Evolutionary conservation across 2,329 filamentous ascomycete genomes (phyloP), one percentile per base, ranked within the genome.

Genomic region (Aureobasidium musti): DNA sequence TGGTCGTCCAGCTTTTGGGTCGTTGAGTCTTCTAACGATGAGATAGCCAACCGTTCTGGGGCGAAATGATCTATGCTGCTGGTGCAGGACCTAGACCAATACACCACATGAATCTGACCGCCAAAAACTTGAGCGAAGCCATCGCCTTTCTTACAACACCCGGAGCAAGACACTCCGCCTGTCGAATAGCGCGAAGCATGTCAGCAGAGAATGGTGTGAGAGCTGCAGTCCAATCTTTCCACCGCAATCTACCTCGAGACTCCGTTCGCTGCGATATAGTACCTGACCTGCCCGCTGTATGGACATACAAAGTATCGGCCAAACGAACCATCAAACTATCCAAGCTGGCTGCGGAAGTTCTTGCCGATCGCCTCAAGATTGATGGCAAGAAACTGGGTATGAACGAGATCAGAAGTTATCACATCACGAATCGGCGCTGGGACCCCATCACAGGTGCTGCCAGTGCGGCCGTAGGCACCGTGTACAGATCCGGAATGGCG

Each of bases 281-380:
- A 33, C 89, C 90, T 0, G 83, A 83, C 65, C 82, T 86, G 49
- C 83, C 85, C 1, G 91, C 91, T 0, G 86, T 88, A 0, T 95
- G 91, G 90, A 83, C 59, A 28, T 63, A 63, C 30, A 63, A 41
- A 19, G 7, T 30, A 3, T 47, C 59, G 7, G 50, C 59, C n/a
- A 63, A 63, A n/a, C 30, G 17, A 14, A 63, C 59, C 1, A 49
- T 63, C 45, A 63, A 63, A 45, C 59, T 63, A 0, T 63, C 59
- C 4, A 63, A 63, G 88, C 28, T 82, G 5, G 59, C 59, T 5
- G 59, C 59, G n/a, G 59, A 39, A 28, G 6, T 28, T 7, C 21
- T 63, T 1, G 8, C 21, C n/a, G 45, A 63, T 26, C 59, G 33
- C 8, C 59, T 63, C 43, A 63, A 63, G 43, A 50, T 63, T 5